Percentiles rank a stretch among this genome's conserved stretches.
Evolutionary conservation across 1,284 basidiomycete genomes (phyloP).

Genomic region (Phylloboletellus chloephorus): DNA sequence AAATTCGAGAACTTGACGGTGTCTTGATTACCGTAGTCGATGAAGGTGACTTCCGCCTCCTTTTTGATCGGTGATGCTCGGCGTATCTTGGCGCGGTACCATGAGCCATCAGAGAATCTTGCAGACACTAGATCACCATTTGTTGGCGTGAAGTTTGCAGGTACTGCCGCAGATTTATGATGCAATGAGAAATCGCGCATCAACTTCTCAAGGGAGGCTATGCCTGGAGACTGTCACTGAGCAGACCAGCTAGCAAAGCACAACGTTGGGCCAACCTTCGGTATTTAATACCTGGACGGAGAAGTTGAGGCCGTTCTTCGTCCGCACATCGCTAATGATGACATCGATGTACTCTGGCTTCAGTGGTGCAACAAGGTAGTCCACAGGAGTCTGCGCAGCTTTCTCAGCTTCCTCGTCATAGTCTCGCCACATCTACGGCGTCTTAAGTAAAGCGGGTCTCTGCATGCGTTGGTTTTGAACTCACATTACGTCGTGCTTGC

Average conservation of each 20-base stretch:
- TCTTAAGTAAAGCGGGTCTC: conserved; percentile 2
- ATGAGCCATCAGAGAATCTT: conserved; percentile 84
- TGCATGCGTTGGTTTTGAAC: conserved; percentile 21
- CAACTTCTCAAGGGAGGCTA: conserved; percentile 84
- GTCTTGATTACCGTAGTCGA: conserved; percentile 89
- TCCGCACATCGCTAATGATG: conserved; percentile 85
- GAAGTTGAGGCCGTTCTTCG: conserved; percentile 73
- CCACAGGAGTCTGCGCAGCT: conserved; percentile 41
- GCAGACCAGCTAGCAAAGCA: conserved; percentile 3
- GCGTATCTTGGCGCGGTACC: conserved; percentile 91
- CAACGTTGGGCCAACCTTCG: conserved; percentile 51
- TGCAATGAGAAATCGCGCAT: conserved; percentile 91
- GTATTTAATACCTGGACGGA: conserved; percentile 90
- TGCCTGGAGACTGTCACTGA: conserved; percentile 45
- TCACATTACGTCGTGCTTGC: conserved; percentile 67
- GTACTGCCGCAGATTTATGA: conserved; percentile 61
- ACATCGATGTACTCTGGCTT: conserved; percentile 86
- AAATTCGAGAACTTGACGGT: conserved; percentile 71
- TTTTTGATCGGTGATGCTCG: conserved; percentile 79
- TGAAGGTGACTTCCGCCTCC: conserved; percentile 83
- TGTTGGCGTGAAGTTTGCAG: conserved; percentile 69
- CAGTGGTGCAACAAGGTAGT: conserved; percentile 49
- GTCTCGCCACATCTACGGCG: conserved; percentile 71
- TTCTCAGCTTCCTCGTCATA: conserved; percentile 67
- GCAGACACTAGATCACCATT: conserved; percentile 88